Evolutionary conservation across 345 rosid species (phyloP), one percentile per base, ranked within the genome.

Genomic region (Boechera divaricarpa): DNA sequence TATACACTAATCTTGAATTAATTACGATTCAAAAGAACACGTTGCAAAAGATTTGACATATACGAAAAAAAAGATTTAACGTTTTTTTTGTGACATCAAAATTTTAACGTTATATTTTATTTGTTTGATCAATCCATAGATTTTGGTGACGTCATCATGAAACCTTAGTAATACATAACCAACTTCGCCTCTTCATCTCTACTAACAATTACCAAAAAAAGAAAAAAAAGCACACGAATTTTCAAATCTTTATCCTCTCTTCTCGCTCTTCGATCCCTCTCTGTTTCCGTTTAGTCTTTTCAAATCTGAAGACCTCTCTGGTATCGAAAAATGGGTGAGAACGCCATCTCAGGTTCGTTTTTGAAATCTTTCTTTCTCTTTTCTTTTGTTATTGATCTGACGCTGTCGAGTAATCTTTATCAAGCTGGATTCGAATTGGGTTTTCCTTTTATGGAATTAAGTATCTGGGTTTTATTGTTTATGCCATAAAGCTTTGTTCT

Each of bases 271-370:
- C 24, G 80, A 68, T 59, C 67, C 35, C 69, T 78, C 64, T 66
- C 57, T 74, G 42, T 39, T 75, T 67, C 59, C 49, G 57, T 33
- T 36, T 63, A 18, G 38, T 74, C 48, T 49, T 33, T 16, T 32
- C 65, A 26, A 48, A 26, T 56, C 56, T 68, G 72, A 74, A 54
- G 42, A 60, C 59, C 74, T 61, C 75, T 60, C 74, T 69, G 36
- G 18, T 15, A 39, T 39, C 64, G 67, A 9, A 39, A 38, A 71
- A 90, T 88, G 95, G 83, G 87, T 57, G 63, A 62, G 44, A 67
- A 79, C 76, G 75, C 74, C 69, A 61, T 60, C 72, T 81, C 85
- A 76, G 86, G 95, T 82, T 26, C 55, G 62, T 72, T 56, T 62
- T 8, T 11, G 28, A 39, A 63, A 48, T 36, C 76, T 48, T 70